These are phyloP conservation scores for Lactarius quietus DNA, from an alignment of 768 basidiomycete species.

Conservation along the genomic window DNA sequence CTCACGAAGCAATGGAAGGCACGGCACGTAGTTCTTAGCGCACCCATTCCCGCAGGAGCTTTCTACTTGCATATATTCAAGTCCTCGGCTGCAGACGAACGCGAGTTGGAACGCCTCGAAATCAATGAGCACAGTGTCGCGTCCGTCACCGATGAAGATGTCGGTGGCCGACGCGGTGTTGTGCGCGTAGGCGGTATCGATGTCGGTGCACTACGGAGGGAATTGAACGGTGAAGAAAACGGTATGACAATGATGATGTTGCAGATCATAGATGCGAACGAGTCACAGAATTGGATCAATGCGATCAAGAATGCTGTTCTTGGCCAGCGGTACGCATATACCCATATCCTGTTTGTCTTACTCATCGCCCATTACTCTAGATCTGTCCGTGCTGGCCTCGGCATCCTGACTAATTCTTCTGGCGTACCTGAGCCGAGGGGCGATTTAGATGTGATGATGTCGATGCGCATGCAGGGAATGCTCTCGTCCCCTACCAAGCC, in stretches of 20 bases:
- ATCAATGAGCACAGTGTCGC: slow-evolving; percentile 76
- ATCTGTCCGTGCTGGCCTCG: slow-evolving; percentile 65
- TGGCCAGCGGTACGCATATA: slow-evolving; percentile 53
- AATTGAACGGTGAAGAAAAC: slow-evolving; percentile 40
- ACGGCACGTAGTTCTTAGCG: slow-evolving; percentile 55
- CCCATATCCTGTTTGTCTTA: not conserved
- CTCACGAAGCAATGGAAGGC: slow-evolving; percentile 70
- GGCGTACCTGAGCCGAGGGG: slow-evolving; percentile 62
- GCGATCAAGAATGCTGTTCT: slow-evolving; percentile 70
- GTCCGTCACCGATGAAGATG: slow-evolving; percentile 59
- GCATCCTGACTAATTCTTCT: slow-evolving; percentile 40
- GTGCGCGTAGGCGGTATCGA: slow-evolving; percentile 68
- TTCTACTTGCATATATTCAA: slow-evolving; percentile 76
- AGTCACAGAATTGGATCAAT: slow-evolving; percentile 74
- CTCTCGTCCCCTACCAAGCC: slow-evolving; percentile 35
- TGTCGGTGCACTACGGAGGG: slow-evolving; percentile 42
- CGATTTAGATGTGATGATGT: slow-evolving; percentile 81
- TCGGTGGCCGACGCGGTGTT: slow-evolving; percentile 47
- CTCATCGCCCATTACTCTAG: slow-evolving; percentile 36
- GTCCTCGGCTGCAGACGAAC: slow-evolving; percentile 51
- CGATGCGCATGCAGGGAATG: slow-evolving; percentile 69
- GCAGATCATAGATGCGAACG: slow-evolving; percentile 55
- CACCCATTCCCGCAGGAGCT: slow-evolving; percentile 37
- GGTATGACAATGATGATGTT: slow-evolving; percentile 65
- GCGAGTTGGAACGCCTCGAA: slow-evolving; percentile 68